phyloP scores from a whole-genome alignment of 805 yeast species.

The Candida saitoana region DNA sequence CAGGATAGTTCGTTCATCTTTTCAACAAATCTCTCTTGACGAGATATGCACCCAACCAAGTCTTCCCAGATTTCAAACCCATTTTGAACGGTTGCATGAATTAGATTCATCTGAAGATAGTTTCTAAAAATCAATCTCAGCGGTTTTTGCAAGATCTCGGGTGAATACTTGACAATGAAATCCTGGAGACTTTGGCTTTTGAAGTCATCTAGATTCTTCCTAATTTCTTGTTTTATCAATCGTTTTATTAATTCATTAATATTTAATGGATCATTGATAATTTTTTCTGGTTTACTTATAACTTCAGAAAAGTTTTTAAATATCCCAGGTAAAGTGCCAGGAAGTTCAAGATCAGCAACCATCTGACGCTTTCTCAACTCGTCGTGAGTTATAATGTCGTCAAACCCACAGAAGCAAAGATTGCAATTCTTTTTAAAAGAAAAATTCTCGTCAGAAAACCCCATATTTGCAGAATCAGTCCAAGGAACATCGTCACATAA shows the following conservation, averaged over 20 bases:
- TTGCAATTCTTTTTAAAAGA: background rate
- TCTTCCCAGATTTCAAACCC: constrained; percentile 15
- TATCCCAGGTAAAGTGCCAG: constrained; percentile 4
- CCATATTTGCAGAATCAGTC: constrained; percentile 5
- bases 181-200: background rate
- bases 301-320: constrained; percentile 7
- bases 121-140: constrained; percentile 7
- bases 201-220: background rate
- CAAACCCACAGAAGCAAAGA: constrained; percentile 14
- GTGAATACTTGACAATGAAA: background rate
- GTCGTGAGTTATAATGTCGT: constrained; percentile 14
- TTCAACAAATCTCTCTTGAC: constrained; percentile 20
- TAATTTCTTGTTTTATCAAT: background rate
- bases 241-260: background rate
- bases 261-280: background rate
- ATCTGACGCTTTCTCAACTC: constrained; percentile 18
- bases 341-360: constrained; percentile 11
- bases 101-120: constrained; percentile 13
- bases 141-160: constrained; percentile 2
- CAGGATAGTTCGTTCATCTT: constrained; percentile 18
- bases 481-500: constrained; percentile 8
- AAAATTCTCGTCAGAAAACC: constrained; percentile 11
- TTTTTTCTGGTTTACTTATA: constrained; percentile 1
- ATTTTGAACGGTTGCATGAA: constrained; percentile 7
- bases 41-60: constrained; percentile 20